Base-by-base conservation (phyloP, 352 stramenopile genomes). In the Pseudoperonospora humuli region DNA sequence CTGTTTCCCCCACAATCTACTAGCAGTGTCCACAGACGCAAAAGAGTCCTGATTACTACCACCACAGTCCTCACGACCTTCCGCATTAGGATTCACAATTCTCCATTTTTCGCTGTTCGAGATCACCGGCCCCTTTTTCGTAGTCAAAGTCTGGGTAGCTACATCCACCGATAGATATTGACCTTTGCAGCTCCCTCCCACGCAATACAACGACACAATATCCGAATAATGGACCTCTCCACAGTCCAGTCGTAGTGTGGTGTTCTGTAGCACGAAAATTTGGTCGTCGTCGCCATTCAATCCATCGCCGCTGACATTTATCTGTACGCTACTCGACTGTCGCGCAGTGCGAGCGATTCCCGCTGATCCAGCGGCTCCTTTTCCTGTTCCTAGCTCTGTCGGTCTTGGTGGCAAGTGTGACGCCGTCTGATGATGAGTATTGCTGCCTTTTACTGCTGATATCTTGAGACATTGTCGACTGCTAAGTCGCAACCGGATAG, bases 21-120 rank as follows among this genome's bases (percentile, higher is more conserved):
- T 73, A 17, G 53, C 52, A 19, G 60, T 61, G 32, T 78, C 60
- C 9, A 64, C 31, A 8, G 67, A 65, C n/a, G 56, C 54, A 26
- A 71, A 79, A 5, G 61, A 39, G 17, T 74, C 61, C 34, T 73
- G 39, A 2, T 74, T 70, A 19, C 26, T 55, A 24, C 27, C 33
- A 36, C 24, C 10, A 31, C 52, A 50, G n/a, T 60, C 43, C 14
- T 64, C 44, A 29, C 14, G 40, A 17, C 25, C n/a, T 25, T 64
- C 54, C n/a, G 32, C 36, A 19, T 39, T 53, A 29, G 77, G 74
- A 15, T 87, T 81, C 34, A 85, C 56, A 5, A 93, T 58, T 11
- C 67, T 71, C 71, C 81, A 93, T 29, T 90, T 93, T 44, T 93
- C 81, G 7, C 52, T 67, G 40, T 79, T 86, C 0, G 74, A 82